phyloP scores from a whole-genome alignment of 805 yeast genomes.

The Candida stauntonica region DNA sequence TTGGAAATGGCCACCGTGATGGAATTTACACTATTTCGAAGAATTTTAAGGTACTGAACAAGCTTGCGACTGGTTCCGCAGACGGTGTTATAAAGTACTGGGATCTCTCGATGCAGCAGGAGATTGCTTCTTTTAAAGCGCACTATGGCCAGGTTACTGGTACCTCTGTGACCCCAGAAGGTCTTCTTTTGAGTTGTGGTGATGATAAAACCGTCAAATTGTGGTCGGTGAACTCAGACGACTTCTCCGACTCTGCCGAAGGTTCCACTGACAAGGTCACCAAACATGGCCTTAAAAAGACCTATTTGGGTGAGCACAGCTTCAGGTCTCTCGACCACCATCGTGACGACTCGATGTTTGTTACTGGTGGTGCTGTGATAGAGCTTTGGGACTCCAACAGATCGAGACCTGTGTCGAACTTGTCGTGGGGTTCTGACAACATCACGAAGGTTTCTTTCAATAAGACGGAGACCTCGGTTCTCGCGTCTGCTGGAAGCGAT shows the following conservation, averaged over 20 bases:
- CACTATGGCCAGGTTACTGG: slow-evolving; percentile 91
- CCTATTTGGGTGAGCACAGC: slow-evolving; percentile 79
- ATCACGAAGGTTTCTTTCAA: slow-evolving; percentile 79
- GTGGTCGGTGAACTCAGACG: slow-evolving; percentile 71
- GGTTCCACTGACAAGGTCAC: slow-evolving; percentile 29
- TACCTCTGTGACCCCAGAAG: slow-evolving; percentile 53
- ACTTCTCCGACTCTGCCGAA: slow-evolving; percentile 36
- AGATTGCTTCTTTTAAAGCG: slow-evolving; percentile 73
- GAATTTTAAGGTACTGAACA: slow-evolving; percentile 63
- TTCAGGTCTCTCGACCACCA: slow-evolving; percentile 88
- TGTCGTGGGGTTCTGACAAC: slow-evolving; percentile 97
- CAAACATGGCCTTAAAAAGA: slow-evolving; percentile 60
- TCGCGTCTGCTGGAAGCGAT: slow-evolving; percentile 85
- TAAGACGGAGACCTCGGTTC: slow-evolving; percentile 79
- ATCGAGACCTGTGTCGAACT: slow-evolving; percentile 66
- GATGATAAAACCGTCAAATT: slow-evolving; percentile 85
- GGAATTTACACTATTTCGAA: slow-evolving; percentile 88
- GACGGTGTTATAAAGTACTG: slow-evolving; percentile 94
- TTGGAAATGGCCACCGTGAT: slow-evolving; percentile 93
- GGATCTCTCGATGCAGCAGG: slow-evolving; percentile 80
- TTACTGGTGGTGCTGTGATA: slow-evolving; percentile 87
- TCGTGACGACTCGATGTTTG: slow-evolving; percentile 64
- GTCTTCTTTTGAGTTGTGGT: slow-evolving; percentile 75
- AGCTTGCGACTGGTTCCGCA: slow-evolving; percentile 88
- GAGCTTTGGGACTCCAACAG: slow-evolving; percentile 91